Conservation (phyloP, 805 yeast genomes). For the Ogataea pignaliae region DNA sequence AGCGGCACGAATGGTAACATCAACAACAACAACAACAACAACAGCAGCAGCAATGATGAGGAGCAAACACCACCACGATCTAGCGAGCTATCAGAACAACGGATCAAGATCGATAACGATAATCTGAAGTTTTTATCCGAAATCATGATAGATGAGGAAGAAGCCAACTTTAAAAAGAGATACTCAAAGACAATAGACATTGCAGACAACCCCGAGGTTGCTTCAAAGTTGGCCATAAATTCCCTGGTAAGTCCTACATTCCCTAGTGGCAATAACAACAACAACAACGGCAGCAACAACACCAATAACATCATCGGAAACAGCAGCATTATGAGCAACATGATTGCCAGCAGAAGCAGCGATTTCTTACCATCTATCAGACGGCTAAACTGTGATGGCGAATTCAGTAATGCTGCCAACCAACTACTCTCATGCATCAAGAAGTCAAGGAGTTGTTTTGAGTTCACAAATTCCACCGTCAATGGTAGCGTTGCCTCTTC, state of each 20-base stretch:
- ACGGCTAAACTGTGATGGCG: slow-evolving; percentile 21
- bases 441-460: slow-evolving; percentile 58
- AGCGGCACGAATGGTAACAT: not conserved
- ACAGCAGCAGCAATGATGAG: not conserved
- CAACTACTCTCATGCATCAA: slow-evolving; percentile 45
- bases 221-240: slow-evolving; percentile 43
- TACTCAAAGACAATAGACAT: slow-evolving; percentile 14
- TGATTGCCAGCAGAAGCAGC: not conserved
- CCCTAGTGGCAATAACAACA: slow-evolving; percentile 3
- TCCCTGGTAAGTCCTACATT: slow-evolving; percentile 40
- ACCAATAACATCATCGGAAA: not conserved
- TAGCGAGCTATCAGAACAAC: not conserved
- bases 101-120: slow-evolving; percentile 14
- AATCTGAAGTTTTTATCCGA: slow-evolving; percentile 23
- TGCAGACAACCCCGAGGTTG: slow-evolving; percentile 21
- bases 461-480: slow-evolving; percentile 29
- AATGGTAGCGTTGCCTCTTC: slow-evolving; percentile 15
- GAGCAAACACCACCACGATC: not conserved
- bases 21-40: not conserved
- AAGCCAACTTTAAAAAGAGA: slow-evolving; percentile 24
- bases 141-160: slow-evolving; percentile 22
- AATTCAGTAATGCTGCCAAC: slow-evolving; percentile 22
- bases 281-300: not conserved
- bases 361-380: slow-evolving; percentile 19
- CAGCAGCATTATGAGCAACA: not conserved